Evolutionary conservation across 345 rosid genomes (phyloP).

Genomic region (Turnera subulata): DNA sequence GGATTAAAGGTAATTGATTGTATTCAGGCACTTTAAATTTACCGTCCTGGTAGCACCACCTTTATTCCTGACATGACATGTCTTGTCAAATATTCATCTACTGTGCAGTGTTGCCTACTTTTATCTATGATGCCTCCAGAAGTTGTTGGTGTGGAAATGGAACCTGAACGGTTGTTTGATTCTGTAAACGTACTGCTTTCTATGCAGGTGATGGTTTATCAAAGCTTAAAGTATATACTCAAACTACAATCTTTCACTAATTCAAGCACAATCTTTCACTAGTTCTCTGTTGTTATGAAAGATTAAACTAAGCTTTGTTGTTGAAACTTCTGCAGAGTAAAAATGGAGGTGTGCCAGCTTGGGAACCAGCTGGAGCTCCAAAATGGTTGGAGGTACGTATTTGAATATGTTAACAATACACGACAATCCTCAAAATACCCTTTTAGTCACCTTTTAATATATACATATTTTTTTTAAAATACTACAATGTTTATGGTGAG

Average conservation of each 20-base stretch:
- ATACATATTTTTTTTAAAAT: too few species aligned
- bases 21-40: too few species aligned
- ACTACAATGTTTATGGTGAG: too few species aligned
- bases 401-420: not conserved
- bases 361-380: conserved; percentile 45
- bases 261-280: too few species aligned
- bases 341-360: conserved; percentile 44
- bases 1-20: too few species aligned
- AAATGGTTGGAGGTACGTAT: conserved; percentile 33
- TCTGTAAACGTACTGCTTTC: conserved; percentile 57
- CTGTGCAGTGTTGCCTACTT: conserved; percentile 58
- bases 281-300: not conserved
- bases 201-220: not conserved
- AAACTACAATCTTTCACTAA: too few species aligned
- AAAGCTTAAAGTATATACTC: not conserved
- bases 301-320: too few species aligned
- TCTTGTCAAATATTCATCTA: too few species aligned
- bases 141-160: conserved; percentile 55
- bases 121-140: conserved; percentile 65
- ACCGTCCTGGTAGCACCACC: too few species aligned
- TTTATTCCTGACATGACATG: too few species aligned
- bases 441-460: too few species aligned
- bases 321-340: conserved; percentile 15
- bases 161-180: conserved; percentile 44
- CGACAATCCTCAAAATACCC: too few species aligned